Conservation (phyloP, 352 stramenopile species). For the Lagenidium sp. region DNA sequence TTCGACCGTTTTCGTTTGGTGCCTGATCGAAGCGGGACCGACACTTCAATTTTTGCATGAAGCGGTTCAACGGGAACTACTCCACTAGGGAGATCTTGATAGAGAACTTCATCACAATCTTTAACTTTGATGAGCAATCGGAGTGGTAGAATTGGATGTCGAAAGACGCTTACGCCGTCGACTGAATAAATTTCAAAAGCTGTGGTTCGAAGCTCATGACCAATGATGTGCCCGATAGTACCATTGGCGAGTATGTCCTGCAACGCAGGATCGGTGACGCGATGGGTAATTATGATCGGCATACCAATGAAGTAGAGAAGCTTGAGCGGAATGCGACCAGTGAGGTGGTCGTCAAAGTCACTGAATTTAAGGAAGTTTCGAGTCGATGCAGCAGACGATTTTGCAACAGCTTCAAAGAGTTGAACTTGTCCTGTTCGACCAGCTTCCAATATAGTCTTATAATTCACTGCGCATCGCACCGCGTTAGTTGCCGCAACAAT, state of each 20-base stretch:
- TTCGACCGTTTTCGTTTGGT: neutral
- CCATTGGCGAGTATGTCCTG: neutral
- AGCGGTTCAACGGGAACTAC: neutral
- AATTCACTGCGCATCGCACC: neutral
- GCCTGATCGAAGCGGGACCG: neutral
- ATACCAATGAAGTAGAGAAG: constrained; percentile 2
- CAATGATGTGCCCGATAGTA: neutral
- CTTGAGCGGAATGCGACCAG: neutral
- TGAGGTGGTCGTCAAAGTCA: neutral
- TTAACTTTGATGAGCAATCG: neutral
- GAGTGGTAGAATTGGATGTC: neutral
- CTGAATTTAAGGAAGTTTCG: no score
- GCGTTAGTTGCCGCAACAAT: neutral
- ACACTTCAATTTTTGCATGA: no score
- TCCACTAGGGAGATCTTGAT: neutral
- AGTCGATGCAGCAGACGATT: neutral
- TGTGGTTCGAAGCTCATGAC: neutral
- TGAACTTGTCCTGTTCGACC: no score
- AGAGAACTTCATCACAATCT: neutral
- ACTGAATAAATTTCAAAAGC: no score
- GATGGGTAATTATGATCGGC: neutral
- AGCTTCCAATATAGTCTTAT: no score
- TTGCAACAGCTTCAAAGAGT: neutral
- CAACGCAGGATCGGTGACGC: neutral
- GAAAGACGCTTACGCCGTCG: neutral